Conservation (phyloP, 2,329 filamentous ascomycete genomes). For the Botrytis aclada region DNA sequence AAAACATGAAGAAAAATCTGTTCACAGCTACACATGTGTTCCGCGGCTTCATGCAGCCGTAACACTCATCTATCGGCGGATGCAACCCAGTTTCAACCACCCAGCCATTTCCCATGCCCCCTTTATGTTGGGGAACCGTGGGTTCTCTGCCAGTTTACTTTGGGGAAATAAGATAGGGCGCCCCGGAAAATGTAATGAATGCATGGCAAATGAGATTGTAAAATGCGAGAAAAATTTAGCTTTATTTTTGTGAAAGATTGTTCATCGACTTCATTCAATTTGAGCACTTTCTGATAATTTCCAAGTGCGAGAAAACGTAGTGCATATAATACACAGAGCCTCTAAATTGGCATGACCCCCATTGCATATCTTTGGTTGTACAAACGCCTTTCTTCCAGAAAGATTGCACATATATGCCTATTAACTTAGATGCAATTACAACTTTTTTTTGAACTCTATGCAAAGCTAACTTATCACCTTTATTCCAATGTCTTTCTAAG, state of each 20-base stretch:
- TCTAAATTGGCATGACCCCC: constrained; percentile 29
- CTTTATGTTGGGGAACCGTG: constrained; percentile 1
- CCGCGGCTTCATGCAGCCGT: constrained; percentile 14
- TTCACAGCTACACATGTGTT: constrained; percentile 19
- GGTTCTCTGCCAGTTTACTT: not conserved
- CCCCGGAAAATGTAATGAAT: not conserved
- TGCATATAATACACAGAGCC: constrained; percentile 34
- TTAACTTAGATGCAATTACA: constrained; percentile 27
- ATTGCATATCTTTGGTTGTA: constrained; percentile 32
- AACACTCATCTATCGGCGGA: constrained; percentile 20
- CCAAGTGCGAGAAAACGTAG: constrained; percentile 25
- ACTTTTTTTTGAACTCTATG: constrained; percentile 35
- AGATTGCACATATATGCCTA: constrained; percentile 29
- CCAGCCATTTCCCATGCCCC: constrained; percentile 11
- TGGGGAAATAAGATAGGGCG: not conserved
- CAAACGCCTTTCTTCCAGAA: constrained; percentile 29
- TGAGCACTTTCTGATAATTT: constrained; percentile 20
- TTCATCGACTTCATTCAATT: constrained; percentile 7
- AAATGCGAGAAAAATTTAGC: not conserved
- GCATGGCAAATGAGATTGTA: constrained; percentile 4
- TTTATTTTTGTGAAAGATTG: not conserved
- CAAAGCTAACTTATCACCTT: constrained; percentile 28
- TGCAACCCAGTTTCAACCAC: constrained; percentile 16
- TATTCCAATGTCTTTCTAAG: constrained; percentile 12
- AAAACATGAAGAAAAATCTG: constrained; percentile 16